Conservation (phyloP, 148 eudicot genomes). For the Rhododendron ovatum region DNA sequence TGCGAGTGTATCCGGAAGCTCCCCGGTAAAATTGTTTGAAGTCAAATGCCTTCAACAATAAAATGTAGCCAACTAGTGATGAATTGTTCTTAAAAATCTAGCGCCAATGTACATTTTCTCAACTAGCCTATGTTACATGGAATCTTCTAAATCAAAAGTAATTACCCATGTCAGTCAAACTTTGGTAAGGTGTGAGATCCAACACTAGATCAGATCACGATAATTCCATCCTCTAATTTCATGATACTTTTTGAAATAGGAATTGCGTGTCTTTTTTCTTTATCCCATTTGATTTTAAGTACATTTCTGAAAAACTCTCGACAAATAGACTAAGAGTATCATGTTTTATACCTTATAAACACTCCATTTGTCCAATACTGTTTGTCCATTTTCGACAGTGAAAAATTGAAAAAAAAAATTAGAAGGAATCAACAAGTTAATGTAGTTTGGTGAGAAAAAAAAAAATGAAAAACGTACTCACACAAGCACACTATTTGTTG, state of each 20-base stretch:
- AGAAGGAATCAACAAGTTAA: not conserved
- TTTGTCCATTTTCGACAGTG: not conserved
- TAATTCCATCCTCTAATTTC: not conserved
- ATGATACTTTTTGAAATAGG: not conserved
- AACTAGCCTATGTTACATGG: not conserved
- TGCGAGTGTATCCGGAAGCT: conserved; percentile 27
- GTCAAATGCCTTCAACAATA: conserved; percentile 21
- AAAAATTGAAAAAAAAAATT: not conserved
- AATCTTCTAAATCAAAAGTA: not conserved
- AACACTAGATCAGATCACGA: not conserved
- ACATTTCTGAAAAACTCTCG: not conserved
- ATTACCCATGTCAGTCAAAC: not conserved
- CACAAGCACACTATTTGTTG: not conserved
- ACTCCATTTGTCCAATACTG: not conserved
- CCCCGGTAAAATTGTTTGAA: conserved; percentile 42
- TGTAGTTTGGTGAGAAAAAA: not conserved
- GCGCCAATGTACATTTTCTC: not conserved
- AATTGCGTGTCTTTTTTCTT: not conserved
- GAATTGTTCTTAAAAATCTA: not conserved
- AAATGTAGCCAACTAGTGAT: not conserved
- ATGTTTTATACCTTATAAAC: not conserved
- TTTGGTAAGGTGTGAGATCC: not conserved
- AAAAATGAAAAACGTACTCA: not conserved
- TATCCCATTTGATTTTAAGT: not conserved
- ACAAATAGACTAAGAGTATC: not conserved